These are phyloP conservation scores for Solanum rostratum DNA, from an alignment of 257 asterid genomes.

Conservation along the genomic window DNA sequence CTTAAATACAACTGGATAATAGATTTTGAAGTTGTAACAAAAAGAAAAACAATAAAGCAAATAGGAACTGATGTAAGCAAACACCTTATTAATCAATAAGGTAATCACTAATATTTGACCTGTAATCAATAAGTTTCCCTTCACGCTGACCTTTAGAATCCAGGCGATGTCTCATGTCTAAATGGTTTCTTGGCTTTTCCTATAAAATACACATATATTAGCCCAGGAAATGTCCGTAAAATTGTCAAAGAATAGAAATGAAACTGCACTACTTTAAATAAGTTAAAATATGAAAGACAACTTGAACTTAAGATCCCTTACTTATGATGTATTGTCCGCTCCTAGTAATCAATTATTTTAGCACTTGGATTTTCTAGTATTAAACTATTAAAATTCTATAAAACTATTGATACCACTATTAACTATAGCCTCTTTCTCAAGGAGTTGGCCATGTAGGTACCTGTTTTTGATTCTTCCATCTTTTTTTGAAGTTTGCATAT, in stretches of 20 bases:
- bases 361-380: background rate
- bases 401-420: background rate
- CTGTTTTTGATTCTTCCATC: background rate
- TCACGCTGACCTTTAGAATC: constrained; percentile 97
- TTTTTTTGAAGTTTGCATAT: background rate
- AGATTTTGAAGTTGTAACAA: background rate
- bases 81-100: background rate
- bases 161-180: constrained; percentile 93
- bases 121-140: constrained; percentile 94
- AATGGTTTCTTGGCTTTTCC: constrained; percentile 96
- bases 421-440: background rate
- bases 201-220: constrained; percentile 12
- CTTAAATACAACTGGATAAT: background rate
- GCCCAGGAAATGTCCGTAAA: background rate
- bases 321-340: background rate
- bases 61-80: background rate
- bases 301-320: background rate
- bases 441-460: background rate
- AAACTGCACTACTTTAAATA: background rate
- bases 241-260: background rate
- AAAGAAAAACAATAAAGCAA: background rate
- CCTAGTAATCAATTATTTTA: background rate
- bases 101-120: constrained; percentile 30
- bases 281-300: background rate
- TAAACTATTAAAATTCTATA: background rate